Evolutionary conservation across 2,329 filamentous ascomycete species (phyloP), one percentile per base, ranked within the genome.

Genomic region (Cladobotryum protrusum): DNA sequence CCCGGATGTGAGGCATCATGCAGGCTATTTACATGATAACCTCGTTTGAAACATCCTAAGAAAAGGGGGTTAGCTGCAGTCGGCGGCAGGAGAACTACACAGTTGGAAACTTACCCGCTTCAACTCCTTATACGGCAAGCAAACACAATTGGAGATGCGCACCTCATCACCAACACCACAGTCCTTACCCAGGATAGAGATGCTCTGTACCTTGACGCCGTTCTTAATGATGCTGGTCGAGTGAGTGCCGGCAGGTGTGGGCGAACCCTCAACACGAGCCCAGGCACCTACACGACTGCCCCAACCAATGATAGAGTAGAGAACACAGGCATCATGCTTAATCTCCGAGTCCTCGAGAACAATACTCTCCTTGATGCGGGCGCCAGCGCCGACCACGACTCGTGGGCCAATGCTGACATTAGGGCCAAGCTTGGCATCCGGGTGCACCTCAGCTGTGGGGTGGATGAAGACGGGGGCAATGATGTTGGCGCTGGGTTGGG

Each of bases 221-320:
- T 96, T 95, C 82, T 96, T 97, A 70, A 97, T 79, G 62, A 97
- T 90, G 72, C 87, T 96, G 13, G 92, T 97, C 48, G 83, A 87
- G 74, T 97, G 92, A 74, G 87, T 96, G 47, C 80, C 85, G 49
- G 89, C 83, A 0, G 91, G 87, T 14, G 87, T 95, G 1, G 92
- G 91, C 1, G 90, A 96, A 48, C 93, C 93, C 72, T 99, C 93
- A 20, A 99, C 92, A 67, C 93, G 86, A 47, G 93, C 91, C 93
- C 93, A 99, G n/a, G 92, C 89, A 54, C 93, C 93, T 14, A 99
- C 85, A 55, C 89, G 88, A 75, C 90, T 95, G 71, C 87, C 88
- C 93, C 93, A 97, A 51, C 93, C 93, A 60, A 99, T 90, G 61
- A 99, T 97, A 4, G 89, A 87, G 76, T 97, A 95, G 61, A 97